Conservation (phyloP, 1,284 basidiomycete genomes). For the Ganoderma multipileum region DNA sequence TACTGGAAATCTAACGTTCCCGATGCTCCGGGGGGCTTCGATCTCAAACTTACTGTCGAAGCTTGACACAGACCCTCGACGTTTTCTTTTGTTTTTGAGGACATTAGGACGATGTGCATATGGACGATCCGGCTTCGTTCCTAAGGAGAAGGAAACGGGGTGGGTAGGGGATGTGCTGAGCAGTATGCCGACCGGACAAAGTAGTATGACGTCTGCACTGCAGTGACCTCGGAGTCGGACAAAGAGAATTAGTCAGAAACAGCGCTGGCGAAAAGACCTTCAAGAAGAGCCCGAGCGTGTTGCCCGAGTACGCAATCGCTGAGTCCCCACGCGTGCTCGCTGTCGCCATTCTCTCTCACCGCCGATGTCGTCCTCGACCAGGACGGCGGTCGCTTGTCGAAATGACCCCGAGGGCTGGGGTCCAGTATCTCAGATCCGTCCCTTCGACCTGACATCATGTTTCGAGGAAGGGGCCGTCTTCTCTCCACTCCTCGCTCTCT, state of each 20-base stretch:
- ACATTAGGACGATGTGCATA: no score
- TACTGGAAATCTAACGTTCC: no score
- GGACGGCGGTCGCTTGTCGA: conserved; percentile 43
- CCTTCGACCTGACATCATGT: conserved; percentile 86
- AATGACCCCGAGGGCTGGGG: conserved; percentile 68
- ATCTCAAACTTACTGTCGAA: no score
- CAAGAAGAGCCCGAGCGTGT: conserved; percentile 3
- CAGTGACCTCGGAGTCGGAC: no score
- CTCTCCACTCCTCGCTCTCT: conserved; percentile 54
- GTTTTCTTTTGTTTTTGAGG: no score
- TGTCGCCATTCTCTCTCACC: conserved; percentile 32
- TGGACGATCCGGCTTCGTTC: no score
- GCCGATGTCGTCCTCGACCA: conserved; percentile 22
- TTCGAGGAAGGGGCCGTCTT: conserved; percentile 81
- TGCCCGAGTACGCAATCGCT: conserved; percentile 35
- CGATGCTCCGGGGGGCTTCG: no score
- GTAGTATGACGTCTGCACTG: no score
- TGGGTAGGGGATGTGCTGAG: no score
- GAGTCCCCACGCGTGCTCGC: conserved; percentile 37
- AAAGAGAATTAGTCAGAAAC: conserved; percentile 5
- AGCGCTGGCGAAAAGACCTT: conserved; percentile 3
- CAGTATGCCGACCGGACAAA: not conserved
- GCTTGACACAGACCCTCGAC: no score
- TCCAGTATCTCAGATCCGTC: conserved; percentile 62
- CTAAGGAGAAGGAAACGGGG: no score